A percentile compares a stretch with the other conserved stretches of the same genome.
These are phyloP conservation scores for Poronia punctata DNA, from an alignment of 495 filamentous ascomycete genomes.

Conservation along the genomic window DNA sequence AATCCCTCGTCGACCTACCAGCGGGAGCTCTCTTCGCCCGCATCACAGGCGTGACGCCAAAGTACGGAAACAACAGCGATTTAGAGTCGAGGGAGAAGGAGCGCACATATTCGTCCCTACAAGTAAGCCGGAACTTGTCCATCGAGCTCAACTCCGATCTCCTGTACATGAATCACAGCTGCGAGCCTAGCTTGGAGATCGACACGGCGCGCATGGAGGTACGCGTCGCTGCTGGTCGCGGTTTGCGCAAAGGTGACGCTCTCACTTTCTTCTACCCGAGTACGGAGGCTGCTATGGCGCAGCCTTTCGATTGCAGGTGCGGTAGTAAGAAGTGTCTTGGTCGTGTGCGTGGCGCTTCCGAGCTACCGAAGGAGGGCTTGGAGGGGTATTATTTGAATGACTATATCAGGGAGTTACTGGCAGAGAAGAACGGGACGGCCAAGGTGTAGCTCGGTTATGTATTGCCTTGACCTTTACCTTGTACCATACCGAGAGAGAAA, in stretches of 20 bases:
- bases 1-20: slow-evolving; percentile 3
- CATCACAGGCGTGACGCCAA: slow-evolving; percentile 2
- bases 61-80: too few species aligned
- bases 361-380: background rate
- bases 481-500: too few species aligned
- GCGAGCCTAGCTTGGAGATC: background rate
- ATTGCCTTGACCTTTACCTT: slow-evolving; percentile 1
- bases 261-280: slow-evolving; percentile 9
- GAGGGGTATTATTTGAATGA: slow-evolving; percentile 2
- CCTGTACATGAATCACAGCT: slow-evolving; percentile 5
- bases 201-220: slow-evolving; percentile 6
- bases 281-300: slow-evolving; percentile 2
- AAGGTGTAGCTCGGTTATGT: too few species aligned
- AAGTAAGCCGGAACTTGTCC: slow-evolving; percentile 1
- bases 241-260: slow-evolving; percentile 3
- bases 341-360: background rate
- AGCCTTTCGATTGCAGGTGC: slow-evolving; percentile 5
- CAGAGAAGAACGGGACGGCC: too few species aligned
- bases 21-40: slow-evolving; percentile 4
- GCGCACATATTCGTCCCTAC: too few species aligned
- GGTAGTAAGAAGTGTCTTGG: slow-evolving; percentile 1
- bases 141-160: slow-evolving; percentile 6
- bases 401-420: slow-evolving; percentile 5
- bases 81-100: too few species aligned
- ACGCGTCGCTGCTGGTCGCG: background rate